A percentile compares a stretch with the other conserved stretches of the same genome.
These are phyloP conservation scores for Boletellus sp. DNA, from an alignment of 1,284 basidiomycete genomes.

Conservation along the genomic window DNA sequence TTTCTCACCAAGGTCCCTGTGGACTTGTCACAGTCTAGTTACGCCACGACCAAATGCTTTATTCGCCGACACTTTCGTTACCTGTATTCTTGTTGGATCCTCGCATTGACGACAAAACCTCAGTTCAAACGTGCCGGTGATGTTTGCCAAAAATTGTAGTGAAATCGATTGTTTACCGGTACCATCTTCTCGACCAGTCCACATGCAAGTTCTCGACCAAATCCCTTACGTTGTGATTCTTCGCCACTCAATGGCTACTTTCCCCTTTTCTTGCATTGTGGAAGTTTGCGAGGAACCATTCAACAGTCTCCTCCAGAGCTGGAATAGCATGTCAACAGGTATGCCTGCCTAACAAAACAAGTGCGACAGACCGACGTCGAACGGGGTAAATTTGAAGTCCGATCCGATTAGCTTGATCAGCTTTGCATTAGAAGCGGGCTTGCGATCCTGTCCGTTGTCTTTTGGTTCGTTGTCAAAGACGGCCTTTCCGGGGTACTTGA, in stretches of 20 bases:
- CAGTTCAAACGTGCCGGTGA: not conserved
- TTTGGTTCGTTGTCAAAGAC: conserved; percentile 56
- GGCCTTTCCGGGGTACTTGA: conserved; percentile 49
- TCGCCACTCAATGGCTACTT: conserved; percentile 7
- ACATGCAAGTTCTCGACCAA: not conserved
- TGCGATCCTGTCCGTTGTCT: conserved; percentile 82
- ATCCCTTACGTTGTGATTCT: conserved; percentile 4
- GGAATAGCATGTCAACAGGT: conserved; percentile 2
- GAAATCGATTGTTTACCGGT: no score
- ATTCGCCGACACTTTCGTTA: not conserved
- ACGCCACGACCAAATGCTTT: conserved; percentile 1
- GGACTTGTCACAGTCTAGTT: conserved; percentile 5
- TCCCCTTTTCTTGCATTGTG: conserved; percentile 57
- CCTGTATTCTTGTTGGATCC: not conserved
- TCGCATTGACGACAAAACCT: not conserved
- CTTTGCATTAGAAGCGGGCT: conserved; percentile 90
- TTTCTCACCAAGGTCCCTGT: not conserved
- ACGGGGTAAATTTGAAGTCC: conserved; percentile 83
- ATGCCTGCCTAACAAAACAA: conserved; percentile 7
- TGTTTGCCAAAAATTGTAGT: not conserved
- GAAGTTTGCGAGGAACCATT: conserved; percentile 81
- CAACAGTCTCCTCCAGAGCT: conserved; percentile 69
- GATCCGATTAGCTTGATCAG: conserved; percentile 60
- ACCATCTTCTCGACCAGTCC: not conserved
- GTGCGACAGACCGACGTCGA: conserved; percentile 60